Conservation (phyloP, 495 filamentous ascomycete genomes). For the Lepidopterella palustris region DNA sequence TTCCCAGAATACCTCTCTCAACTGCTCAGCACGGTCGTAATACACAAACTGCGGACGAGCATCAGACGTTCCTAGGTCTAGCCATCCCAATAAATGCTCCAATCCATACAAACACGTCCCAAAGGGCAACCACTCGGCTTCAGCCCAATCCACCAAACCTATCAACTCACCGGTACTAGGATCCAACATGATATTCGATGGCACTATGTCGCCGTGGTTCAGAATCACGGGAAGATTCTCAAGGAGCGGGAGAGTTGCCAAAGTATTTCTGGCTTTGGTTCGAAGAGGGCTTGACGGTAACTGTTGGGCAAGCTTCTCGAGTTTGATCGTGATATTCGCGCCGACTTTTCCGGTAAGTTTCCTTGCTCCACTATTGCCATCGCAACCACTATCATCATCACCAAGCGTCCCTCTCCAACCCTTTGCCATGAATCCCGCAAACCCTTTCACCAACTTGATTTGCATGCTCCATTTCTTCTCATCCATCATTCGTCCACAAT, state of each 20-base stretch:
- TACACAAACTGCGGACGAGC: slow-evolving; percentile 34
- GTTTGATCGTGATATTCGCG: slow-evolving; percentile 23
- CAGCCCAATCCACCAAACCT: slow-evolving; percentile 57
- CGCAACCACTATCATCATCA: too few species aligned
- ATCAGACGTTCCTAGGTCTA: slow-evolving; percentile 12
- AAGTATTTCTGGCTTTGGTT: slow-evolving; percentile 30
- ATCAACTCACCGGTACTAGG: slow-evolving; percentile 53
- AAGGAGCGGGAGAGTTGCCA: slow-evolving; percentile 35
- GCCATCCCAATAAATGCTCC: slow-evolving; percentile 48
- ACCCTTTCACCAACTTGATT: slow-evolving; percentile 39
- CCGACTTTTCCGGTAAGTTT: slow-evolving; percentile 29
- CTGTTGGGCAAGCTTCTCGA: slow-evolving; percentile 34
- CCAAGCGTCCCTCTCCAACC: slow-evolving; percentile 28
- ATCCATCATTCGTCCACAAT: not conserved
- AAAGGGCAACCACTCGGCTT: slow-evolving; percentile 51
- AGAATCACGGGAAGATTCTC: slow-evolving; percentile 44
- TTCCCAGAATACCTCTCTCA: slow-evolving; percentile 46
- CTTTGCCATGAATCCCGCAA: slow-evolving; percentile 40
- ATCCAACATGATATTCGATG: slow-evolving; percentile 67
- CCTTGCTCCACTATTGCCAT: not conserved
- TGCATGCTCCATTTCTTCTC: slow-evolving; percentile 10
- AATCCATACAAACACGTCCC: slow-evolving; percentile 51
- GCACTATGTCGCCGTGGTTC: slow-evolving; percentile 51
- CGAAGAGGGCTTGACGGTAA: slow-evolving; percentile 37
- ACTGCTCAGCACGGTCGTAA: slow-evolving; percentile 35